These are phyloP conservation scores for Xanthoconium stramineum DNA, from an alignment of 768 basidiomycete species.

Conservation along the genomic window DNA sequence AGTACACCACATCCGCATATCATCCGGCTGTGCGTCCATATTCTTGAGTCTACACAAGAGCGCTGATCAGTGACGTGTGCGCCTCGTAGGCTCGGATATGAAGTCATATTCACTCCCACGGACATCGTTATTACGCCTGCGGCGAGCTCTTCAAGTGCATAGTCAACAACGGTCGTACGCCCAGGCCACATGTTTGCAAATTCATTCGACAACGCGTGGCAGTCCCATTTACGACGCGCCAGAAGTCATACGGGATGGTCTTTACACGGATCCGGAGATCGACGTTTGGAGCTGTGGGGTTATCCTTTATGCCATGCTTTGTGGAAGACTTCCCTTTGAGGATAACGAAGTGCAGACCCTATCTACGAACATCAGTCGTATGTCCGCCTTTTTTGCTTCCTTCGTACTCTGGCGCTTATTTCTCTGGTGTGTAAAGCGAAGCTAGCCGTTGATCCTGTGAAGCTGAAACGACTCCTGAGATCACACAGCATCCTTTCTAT, in stretches of 20 bases:
- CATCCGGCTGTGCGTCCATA: conserved; percentile 78
- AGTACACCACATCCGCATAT: conserved; percentile 97
- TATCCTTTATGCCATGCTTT: conserved; percentile 98
- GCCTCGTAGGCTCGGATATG: too few species aligned
- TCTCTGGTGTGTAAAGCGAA: conserved; percentile 58
- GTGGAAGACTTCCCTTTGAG: conserved; percentile 93
- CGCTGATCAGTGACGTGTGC: too few species aligned
- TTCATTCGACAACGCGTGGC: conserved; percentile 99
- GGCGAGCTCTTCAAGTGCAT: conserved; percentile 99
- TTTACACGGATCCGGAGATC: conserved; percentile 97
- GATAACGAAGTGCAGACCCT: conserved; percentile 92
- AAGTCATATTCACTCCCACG: conserved; percentile 87
- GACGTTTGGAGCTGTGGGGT: conserved; percentile 99
- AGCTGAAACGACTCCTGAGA: conserved; percentile 90
- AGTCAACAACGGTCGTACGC: conserved; percentile 89
- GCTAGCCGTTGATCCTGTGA: conserved; percentile 91
- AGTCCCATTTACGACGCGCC: conserved; percentile 99
- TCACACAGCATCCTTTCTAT: conserved; percentile 89
- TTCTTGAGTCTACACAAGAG: too few species aligned
- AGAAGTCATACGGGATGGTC: conserved; percentile 91
- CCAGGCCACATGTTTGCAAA: conserved; percentile 42
- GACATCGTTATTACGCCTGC: conserved; percentile 98
- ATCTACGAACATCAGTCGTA: conserved; percentile 92
- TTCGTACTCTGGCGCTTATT: not conserved
- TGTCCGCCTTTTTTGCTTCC: conserved; percentile 23